Evolutionary conservation across 2,329 filamentous ascomycete genomes (phyloP).

Genomic region (Ceratocystiopsis minuta): DNA sequence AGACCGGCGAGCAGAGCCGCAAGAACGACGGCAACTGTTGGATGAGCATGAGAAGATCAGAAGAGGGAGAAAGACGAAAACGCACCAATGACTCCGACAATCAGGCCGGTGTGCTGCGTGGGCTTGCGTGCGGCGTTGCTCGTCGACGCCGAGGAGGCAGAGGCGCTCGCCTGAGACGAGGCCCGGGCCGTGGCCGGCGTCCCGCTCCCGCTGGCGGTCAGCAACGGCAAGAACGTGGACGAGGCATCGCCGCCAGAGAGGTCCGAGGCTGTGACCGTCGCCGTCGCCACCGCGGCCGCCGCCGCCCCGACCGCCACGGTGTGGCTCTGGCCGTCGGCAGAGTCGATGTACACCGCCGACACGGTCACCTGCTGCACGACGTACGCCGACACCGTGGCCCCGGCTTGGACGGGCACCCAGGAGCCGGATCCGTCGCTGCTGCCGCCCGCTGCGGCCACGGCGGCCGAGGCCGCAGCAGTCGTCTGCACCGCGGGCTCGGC

Average conservation of each 20-base stretch:
- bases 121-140: neutral
- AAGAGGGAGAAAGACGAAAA: too few species aligned
- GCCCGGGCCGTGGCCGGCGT: neutral
- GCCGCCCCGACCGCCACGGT: neutral
- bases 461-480: too few species aligned
- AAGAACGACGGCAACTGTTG: too few species aligned
- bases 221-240: neutral
- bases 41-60: too few species aligned
- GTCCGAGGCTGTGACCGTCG: neutral
- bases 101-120: too few species aligned
- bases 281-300: neutral
- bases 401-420: too few species aligned
- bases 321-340: neutral
- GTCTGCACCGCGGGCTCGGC: too few species aligned
- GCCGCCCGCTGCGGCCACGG: too few species aligned
- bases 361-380: neutral
- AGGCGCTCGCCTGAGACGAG: too few species aligned
- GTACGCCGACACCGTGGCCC: too few species aligned
- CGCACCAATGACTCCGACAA: too few species aligned
- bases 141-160: neutral
- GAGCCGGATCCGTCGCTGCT: neutral
- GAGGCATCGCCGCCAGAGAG: neutral
- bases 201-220: neutral
- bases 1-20: too few species aligned
- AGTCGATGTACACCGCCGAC: neutral